A percentile compares a stretch with the other conserved stretches of the same genome.
These are phyloP conservation scores for Amanita jacksonii DNA, from an alignment of 768 basidiomycete genomes.

Conservation along the genomic window DNA sequence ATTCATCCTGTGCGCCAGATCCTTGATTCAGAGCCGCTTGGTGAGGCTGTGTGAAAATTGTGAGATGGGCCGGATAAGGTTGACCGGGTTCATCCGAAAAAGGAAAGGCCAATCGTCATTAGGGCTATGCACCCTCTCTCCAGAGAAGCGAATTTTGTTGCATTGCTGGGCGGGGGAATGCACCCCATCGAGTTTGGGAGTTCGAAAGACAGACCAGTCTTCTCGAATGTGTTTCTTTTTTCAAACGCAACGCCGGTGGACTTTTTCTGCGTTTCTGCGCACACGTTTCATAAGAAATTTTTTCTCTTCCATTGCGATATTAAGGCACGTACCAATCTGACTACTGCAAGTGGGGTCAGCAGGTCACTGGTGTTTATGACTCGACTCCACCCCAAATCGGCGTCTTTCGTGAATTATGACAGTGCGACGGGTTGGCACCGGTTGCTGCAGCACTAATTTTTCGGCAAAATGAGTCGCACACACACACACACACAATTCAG, in stretches of 20 bases:
- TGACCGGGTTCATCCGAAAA: conserved; percentile 1
- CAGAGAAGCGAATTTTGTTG: not conserved
- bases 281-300: not conserved
- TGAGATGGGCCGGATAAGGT: too few species aligned
- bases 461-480: not conserved
- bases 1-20: too few species aligned
- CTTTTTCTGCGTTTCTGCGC: not conserved
- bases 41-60: too few species aligned
- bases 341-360: not conserved
- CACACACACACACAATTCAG: not conserved
- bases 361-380: too few species aligned
- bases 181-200: too few species aligned
- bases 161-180: too few species aligned
- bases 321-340: conserved; percentile 1
- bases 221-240: not conserved
- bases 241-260: not conserved
- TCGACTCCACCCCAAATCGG: not conserved
- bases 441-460: too few species aligned
- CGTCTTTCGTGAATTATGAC: too few species aligned
- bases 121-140: not conserved
- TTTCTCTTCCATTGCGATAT: not conserved
- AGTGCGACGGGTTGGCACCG: too few species aligned
- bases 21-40: too few species aligned
- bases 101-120: not conserved
- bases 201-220: too few species aligned